These are phyloP conservation scores for Mycena rosella DNA, from an alignment of 768 basidiomycete genomes.

Conservation along the genomic window DNA sequence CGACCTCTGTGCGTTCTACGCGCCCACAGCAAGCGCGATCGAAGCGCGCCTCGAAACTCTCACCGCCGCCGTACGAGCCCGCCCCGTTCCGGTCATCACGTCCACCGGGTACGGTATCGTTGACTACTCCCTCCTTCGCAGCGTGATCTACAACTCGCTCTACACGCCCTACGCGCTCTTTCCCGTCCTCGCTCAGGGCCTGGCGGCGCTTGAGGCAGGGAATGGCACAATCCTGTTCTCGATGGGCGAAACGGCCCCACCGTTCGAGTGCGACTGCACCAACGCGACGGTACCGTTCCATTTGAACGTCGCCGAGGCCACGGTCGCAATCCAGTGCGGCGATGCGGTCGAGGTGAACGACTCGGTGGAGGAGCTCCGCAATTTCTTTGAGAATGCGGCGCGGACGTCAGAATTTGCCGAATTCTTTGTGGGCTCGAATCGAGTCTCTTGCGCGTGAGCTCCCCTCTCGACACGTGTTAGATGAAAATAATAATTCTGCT, in stretches of 20 bases:
- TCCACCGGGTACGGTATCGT: slow-evolving; percentile 40
- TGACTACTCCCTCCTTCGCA: slow-evolving; percentile 39
- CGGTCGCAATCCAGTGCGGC: slow-evolving; percentile 34
- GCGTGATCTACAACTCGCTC: slow-evolving; percentile 38
- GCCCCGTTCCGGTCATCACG: slow-evolving; percentile 40
- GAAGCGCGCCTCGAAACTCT: slow-evolving; percentile 36
- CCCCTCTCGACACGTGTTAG: not conserved
- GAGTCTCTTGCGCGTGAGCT: slow-evolving; percentile 26
- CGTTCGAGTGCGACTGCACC: slow-evolving; percentile 17
- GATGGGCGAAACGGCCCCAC: slow-evolving; percentile 5
- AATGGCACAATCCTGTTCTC: slow-evolving; percentile 38
- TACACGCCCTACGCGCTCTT: slow-evolving; percentile 40
- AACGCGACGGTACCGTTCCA: slow-evolving; percentile 9
- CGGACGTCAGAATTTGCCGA: slow-evolving; percentile 37
- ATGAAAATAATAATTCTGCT: not conserved
- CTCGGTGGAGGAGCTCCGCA: slow-evolving; percentile 30
- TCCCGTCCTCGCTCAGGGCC: slow-evolving; percentile 32
- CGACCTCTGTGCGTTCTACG: slow-evolving; percentile 41
- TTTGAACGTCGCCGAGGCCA: slow-evolving; percentile 1
- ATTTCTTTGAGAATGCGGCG: slow-evolving; percentile 26
- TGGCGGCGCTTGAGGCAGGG: slow-evolving; percentile 45
- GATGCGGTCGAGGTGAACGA: slow-evolving; percentile 37
- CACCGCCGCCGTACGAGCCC: slow-evolving; percentile 29
- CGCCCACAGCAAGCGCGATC: slow-evolving; percentile 37
- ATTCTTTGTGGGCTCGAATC: slow-evolving; percentile 18